Base-by-base conservation (phyloP, 306 rosid genomes). In the Fagus sylvatica region DNA sequence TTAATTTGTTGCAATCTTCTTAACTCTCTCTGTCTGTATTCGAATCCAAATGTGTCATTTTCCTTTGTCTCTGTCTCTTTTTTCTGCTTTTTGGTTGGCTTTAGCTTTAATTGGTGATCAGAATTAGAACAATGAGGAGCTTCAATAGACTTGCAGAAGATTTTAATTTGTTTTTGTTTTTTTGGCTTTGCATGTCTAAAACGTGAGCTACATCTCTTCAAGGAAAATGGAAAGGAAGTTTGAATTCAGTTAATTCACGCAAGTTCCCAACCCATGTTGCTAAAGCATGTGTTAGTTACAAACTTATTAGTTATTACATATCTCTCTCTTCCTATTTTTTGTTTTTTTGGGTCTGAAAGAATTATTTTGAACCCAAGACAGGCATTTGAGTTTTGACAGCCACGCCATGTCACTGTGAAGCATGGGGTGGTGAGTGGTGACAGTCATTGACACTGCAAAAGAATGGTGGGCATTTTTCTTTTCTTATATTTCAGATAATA, bases 401-500 rank as follows among this genome's bases (percentile, higher is more conserved):
- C 36, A 53, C 36, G 43, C 41, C 9, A 72, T 72, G 15, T 13
- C 69, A 62, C 30, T 39, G 16, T 7, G 39, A n/a, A 2, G 72
- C 32, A 61, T 36, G 76, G 19, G n/a, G 2, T 22, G 48, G 74
- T 41, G 67, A 22, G 54, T 59, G 76, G 78, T 19, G 33, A 56
- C 70, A 42, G 72, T 43, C 37, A 19, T 16, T 40, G 67, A 13
- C 33, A 34, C 67, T 71, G 80, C 82, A 77, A 60, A 33, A 83
- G 73, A 86, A 37, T 7, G 7, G 36, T 72, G 79, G 73, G 77
- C 6, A 69, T 76, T 22, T 22, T 22, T 22, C 28, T 22, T 22
- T 22, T 72, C 74, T 82, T 87, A 65, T 32, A 78, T 64, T 51
- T 73, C 70, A 68, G 81, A 80, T 86, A 78, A 85, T 85, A 90